Evolutionary conservation across 2,329 filamentous ascomycete genomes (phyloP), one percentile per base, ranked within the genome.

Genomic region (Hypoxylon sp.): DNA sequence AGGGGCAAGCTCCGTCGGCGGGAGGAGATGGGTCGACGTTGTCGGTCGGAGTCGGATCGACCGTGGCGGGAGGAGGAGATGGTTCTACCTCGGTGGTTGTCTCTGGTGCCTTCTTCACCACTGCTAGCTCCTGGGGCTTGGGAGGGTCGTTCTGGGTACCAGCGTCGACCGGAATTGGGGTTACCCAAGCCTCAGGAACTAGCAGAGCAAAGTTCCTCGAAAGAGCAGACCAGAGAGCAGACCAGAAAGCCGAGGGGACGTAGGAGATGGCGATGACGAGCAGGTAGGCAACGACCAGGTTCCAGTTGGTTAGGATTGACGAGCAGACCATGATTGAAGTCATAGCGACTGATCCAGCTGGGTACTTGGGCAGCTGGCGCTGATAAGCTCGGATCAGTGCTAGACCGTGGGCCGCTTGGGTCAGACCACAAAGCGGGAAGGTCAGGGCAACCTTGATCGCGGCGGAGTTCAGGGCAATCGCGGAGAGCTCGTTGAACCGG

Each of bases 391-490:
- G 37, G 18, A 58, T 37, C 11, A 61, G 29, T 6, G 18, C 21
- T 24, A 37, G 13, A 20, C 24, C 46, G 38, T 61, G 35, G 11
- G 58, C n/a, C 11, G 48, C 46, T 27, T 38, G 35, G 37, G 37
- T 8, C 2, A 50, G 2, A 2, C 20, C 42, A 7, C 23, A 11
- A 17, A 35, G 31, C n/a, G 31, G 31, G 31, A 35, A 3, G n/a
- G 5, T 11, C n/a, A 6, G 15, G 5, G 31, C 9, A 3, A 17
- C 4, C 5, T 15, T 5, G n/a, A 8, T 8, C n/a, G 31, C 31
- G 4, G 9, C 9, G 9, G 40, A 18, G 31, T 57, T 60, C 6
- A 11, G 3, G 0, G 5, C 18, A 1, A 60, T 23, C 2, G 43
- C 33, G 10, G 4, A 1, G 7, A 38, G 13, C n/a, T 50, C 38